Conservation (phyloP, 73 alveolate genomes). For the Paramecium bursaria region DNA sequence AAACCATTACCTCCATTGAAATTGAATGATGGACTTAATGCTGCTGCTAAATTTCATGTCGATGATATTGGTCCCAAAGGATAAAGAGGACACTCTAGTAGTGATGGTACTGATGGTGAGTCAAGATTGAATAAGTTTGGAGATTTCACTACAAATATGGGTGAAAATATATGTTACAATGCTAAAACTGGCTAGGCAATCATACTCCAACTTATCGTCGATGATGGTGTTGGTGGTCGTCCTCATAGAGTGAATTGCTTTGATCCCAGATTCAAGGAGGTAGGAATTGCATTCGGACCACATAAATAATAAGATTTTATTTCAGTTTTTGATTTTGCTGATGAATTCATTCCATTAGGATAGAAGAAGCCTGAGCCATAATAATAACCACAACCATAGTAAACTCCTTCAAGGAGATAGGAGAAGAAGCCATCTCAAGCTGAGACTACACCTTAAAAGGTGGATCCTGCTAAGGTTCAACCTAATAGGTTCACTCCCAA, state of each 20-base stretch:
- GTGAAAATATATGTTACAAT: slow-evolving; percentile 69
- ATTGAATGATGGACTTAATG: background rate
- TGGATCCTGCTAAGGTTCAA: too few relatives aligned
- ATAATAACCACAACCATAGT: too few relatives aligned
- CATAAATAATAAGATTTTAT: background rate
- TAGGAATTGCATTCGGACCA: background rate
- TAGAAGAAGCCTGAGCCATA: too few relatives aligned
- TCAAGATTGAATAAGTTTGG: slow-evolving; percentile 76
- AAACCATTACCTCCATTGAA: slow-evolving; percentile 13
- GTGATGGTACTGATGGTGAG: slow-evolving; percentile 72
- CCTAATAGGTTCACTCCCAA: too few relatives aligned
- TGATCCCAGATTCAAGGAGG: background rate
- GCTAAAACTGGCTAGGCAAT: too few relatives aligned
- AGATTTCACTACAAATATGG: slow-evolving; percentile 73
- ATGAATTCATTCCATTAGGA: too few relatives aligned
- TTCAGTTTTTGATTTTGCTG: background rate
- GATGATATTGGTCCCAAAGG: slow-evolving; percentile 86
- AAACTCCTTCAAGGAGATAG: too few relatives aligned
- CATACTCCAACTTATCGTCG: background rate
- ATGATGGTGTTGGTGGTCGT: background rate
- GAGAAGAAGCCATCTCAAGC: too few relatives aligned
- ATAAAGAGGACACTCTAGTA: slow-evolving; percentile 76
- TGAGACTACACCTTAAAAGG: too few relatives aligned
- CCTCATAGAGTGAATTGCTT: background rate
- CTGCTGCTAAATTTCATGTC: slow-evolving; percentile 82